Base-by-base conservation (phyloP, 2,329 filamentous ascomycete species). In the Fusarium odoratissimum region DNA sequence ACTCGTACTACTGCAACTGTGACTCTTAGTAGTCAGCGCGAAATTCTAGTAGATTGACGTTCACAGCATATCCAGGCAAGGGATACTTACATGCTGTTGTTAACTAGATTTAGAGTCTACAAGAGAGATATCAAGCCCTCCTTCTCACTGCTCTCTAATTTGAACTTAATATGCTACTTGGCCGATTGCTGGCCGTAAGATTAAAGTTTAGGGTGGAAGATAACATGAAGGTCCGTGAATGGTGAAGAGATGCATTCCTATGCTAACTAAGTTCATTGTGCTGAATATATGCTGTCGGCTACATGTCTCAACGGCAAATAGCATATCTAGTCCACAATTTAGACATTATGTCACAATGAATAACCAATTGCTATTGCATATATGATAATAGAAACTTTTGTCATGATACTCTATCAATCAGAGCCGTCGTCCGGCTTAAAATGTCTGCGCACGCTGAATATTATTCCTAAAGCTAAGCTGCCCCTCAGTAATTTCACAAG, bases 41-140 rank as follows among this genome's bases (percentile, higher is more conserved):
- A 25, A 25, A 25, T 4, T 14, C n/a, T 25, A 14, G 16, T 19
- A 25, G 48, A 25, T 14, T 25, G 6, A 12, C 8, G 5, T 30
- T 14, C 1, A 13, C 6, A n/a, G 0, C 5, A 19, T 13, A 19
- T 14, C 3, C 6, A 8, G 2, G 3, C 17, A 23, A 1, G 16
- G 12, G 11, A 8, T 19, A 23, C 3, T 14, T 25, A 2, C 17
- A 13, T 14, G n/a, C n/a, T 51, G 8, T 35, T 33, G 0, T 23
- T 5, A 17, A 13, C 8, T 6, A 35, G 21, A 7, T 30, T 14
- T 6, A 30, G 10, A 44, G 6, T 4, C 8, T 14, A 10, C 6
- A 11, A 16, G 16, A 31, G 3, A 31, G 3, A 17, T 2, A 48
- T 48, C 21, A 31, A 10, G 8, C 21, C 30, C 3, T 11, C 11